These are phyloP conservation scores for Mortierella sp. DNA, from an alignment of 371 early-diverging fungal genomes.

Conservation along the genomic window DNA sequence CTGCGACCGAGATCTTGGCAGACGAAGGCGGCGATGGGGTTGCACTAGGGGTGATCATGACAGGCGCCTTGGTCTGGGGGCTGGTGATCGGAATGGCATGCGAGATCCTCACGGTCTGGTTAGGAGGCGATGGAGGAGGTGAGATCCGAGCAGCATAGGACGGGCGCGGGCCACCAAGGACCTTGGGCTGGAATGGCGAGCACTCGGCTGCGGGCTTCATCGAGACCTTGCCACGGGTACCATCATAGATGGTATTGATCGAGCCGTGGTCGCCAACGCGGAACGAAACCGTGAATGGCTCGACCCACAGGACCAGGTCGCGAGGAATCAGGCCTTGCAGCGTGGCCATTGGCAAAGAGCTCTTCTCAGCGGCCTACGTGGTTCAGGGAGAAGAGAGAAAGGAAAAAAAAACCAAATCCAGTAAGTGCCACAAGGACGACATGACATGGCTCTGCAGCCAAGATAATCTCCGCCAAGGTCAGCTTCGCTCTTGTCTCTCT, in stretches of 20 bases:
- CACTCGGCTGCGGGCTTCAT: conserved; percentile 50
- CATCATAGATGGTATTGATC: conserved; percentile 73
- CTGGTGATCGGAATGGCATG: conserved; percentile 55
- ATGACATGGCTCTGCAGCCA: too few species aligned
- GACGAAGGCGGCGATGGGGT: conserved; percentile 41
- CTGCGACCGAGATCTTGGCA: conserved; percentile 31
- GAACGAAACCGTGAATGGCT: conserved; percentile 79
- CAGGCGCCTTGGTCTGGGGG: conserved; percentile 55
- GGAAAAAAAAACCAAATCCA: conserved; percentile 1
- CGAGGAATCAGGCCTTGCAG: conserved; percentile 68
- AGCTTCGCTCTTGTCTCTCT: too few species aligned
- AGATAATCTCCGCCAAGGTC: too few species aligned
- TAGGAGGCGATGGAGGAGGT: conserved; percentile 58
- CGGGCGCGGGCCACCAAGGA: conserved; percentile 6
- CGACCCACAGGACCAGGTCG: conserved; percentile 80
- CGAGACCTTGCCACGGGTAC: conserved; percentile 66
- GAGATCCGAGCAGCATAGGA: conserved; percentile 59
- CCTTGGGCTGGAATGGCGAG: background rate
- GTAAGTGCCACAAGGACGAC: too few species aligned
- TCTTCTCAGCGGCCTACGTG: conserved; percentile 59
- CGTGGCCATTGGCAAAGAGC: conserved; percentile 49
- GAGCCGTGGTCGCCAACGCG: conserved; percentile 79
- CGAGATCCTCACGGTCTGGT: conserved; percentile 32
- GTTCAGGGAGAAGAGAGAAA: too few species aligned
- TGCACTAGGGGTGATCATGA: conserved; percentile 44